Percentiles rank a stretch among this genome's conserved stretches.
These are phyloP conservation scores for Allium fistulosum DNA, from an alignment of 106 monocot species.

Conservation along the genomic window DNA sequence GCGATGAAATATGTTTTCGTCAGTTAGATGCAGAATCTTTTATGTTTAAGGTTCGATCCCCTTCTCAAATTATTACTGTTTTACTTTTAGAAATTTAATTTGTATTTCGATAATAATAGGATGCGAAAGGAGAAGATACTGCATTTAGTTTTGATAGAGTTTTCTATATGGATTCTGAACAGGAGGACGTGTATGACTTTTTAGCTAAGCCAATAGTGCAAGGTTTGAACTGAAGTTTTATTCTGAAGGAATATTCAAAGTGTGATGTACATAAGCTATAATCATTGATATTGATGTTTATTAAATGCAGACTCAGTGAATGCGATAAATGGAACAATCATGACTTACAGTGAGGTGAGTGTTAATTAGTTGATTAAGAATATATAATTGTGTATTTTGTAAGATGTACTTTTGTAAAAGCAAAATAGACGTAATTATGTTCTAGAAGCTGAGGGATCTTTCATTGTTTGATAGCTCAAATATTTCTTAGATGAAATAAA, in stretches of 20 bases:
- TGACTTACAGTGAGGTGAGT: constrained; percentile 74
- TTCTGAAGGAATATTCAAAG: too few relatives aligned
- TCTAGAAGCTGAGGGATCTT: too few relatives aligned
- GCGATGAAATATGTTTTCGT: background rate
- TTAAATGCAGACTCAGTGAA: constrained; percentile 40
- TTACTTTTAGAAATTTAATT: background rate
- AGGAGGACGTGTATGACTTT: constrained; percentile 65
- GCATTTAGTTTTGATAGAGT: constrained; percentile 73
- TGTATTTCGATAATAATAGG: constrained; percentile 21
- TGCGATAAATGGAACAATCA: constrained; percentile 67
- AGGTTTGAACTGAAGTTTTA: constrained; percentile 23
- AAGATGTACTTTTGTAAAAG: too few relatives aligned
- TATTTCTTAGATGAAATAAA: too few relatives aligned
- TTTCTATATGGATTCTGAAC: constrained; percentile 60
- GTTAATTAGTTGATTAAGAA: too few relatives aligned
- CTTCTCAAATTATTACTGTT: background rate
- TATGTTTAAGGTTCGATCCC: constrained; percentile 8
- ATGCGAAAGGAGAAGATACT: constrained; percentile 67
- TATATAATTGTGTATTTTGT: too few relatives aligned
- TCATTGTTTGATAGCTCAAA: too few relatives aligned
- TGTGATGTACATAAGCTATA: too few relatives aligned
- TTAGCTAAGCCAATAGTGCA: constrained; percentile 58
- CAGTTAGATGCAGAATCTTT: constrained; percentile 7
- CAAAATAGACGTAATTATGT: too few relatives aligned
- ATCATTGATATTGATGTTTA: background rate